These are phyloP conservation scores for Candida saitoana DNA, from an alignment of 805 yeast genomes.

Conservation along the genomic window DNA sequence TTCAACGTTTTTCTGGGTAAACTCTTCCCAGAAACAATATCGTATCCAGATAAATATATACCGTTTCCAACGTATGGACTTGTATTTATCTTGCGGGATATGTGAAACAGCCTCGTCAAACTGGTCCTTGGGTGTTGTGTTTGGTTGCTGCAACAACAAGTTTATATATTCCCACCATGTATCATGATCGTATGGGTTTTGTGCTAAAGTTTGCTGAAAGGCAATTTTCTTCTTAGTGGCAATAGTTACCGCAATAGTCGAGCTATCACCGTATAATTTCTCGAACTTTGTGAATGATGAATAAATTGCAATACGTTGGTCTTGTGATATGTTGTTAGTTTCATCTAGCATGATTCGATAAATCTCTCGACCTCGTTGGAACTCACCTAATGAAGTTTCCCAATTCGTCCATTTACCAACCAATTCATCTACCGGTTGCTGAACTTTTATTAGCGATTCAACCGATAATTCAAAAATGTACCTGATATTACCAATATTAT, in stretches of 20 bases:
- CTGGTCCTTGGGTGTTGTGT: constrained; percentile 13
- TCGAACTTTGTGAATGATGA: constrained; percentile 51
- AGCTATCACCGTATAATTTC: constrained; percentile 56
- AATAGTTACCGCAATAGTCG: constrained; percentile 51
- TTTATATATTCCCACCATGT: constrained; percentile 78
- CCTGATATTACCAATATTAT: constrained; percentile 41
- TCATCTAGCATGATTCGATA: constrained; percentile 44
- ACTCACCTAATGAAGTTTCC: constrained; percentile 60
- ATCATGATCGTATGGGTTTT: constrained; percentile 59
- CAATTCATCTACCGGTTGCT: constrained; percentile 16
- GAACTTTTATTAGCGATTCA: constrained; percentile 42
- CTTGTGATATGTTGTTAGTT: constrained; percentile 21
- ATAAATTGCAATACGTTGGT: constrained; percentile 33
- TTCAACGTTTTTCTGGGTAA: constrained; percentile 36
- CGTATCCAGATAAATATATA: constrained; percentile 70
- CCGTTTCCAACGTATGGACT: constrained; percentile 53
- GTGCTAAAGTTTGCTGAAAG: constrained; percentile 47
- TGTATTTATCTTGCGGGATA: constrained; percentile 33
- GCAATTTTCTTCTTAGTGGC: constrained; percentile 49
- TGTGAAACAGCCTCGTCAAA: constrained; percentile 43
- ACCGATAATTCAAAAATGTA: constrained; percentile 65
- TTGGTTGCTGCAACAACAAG: constrained; percentile 40
- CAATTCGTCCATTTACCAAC: constrained; percentile 61
- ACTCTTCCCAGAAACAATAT: constrained; percentile 61
- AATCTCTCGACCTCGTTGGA: constrained; percentile 59